Evolutionary conservation across 2,329 filamentous ascomycete species (phyloP).

Genomic region (Hypoxylon sp.): DNA sequence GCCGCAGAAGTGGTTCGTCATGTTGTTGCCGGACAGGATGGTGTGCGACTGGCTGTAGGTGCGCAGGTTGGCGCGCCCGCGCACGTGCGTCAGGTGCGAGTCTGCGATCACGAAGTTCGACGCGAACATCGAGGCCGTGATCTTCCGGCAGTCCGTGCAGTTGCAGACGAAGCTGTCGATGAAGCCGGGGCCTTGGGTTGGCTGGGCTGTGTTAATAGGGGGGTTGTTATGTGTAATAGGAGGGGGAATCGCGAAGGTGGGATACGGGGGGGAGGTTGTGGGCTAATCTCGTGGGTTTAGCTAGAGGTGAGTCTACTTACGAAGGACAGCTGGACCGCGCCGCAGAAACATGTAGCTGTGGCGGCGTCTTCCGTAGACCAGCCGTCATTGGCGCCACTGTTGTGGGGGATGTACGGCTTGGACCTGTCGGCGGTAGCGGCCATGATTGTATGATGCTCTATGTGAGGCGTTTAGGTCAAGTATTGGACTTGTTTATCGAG

Average conservation of each 20-base stretch:
- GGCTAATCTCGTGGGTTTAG: neutral
- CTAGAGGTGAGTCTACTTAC: slow-evolving; percentile 55
- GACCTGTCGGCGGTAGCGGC: slow-evolving; percentile 38
- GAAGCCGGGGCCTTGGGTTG: slow-evolving; percentile 62
- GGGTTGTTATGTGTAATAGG: neutral
- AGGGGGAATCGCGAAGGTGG: neutral
- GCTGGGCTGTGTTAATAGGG: slow-evolving; percentile 52
- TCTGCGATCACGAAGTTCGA: slow-evolving; percentile 69
- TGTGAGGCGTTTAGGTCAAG: neutral
- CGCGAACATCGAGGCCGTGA: slow-evolving; percentile 74
- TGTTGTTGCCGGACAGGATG: slow-evolving; percentile 62
- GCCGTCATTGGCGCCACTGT: slow-evolving; percentile 59
- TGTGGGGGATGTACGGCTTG: slow-evolving; percentile 55
- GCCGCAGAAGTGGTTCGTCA: slow-evolving; percentile 74
- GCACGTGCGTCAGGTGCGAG: slow-evolving; percentile 62
- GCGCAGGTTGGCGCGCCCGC: slow-evolving; percentile 67
- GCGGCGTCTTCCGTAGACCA: slow-evolving; percentile 64
- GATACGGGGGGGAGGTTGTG: neutral
- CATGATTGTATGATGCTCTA: slow-evolving; percentile 12
- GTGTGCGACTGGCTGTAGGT: slow-evolving; percentile 63
- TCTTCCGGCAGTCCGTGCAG: slow-evolving; percentile 73
- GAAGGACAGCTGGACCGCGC: slow-evolving; percentile 68
- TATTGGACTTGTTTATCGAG: slow-evolving; percentile 1
- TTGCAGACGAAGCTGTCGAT: slow-evolving; percentile 70
- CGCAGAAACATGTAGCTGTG: slow-evolving; percentile 73